Evolutionary conservation across 2,329 filamentous ascomycete species (phyloP), one percentile per base, ranked within the genome.

Genomic region (Byssothecium circinans): DNA sequence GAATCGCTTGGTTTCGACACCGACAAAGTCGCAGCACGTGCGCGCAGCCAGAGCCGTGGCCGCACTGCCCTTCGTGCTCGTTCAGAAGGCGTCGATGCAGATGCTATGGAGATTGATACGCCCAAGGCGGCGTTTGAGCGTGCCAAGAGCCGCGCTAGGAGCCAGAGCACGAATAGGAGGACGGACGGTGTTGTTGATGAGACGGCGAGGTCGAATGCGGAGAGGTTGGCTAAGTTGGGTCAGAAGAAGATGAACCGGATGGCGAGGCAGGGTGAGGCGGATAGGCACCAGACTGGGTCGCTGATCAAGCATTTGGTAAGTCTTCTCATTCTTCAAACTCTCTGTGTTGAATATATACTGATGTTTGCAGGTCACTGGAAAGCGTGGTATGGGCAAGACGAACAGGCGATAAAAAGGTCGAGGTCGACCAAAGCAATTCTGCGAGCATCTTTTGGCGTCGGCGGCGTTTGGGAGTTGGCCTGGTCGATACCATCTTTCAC

Each of bases 181-280:
- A 84, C 86, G 22, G 89, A 91, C 56, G 90, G 89, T 75, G 86
- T 97, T 34, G 81, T 79, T 49, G 82, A 88, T 67, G 81, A 84
- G 56, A 73, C 70, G 44, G 77, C 81, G 41, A 82, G 88, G 58
- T 81, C 79, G 50, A 95, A 92, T 82, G 91, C 89, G 30, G 91
- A 96, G 73, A 85, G 87, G 65, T 78, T 95, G 70, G 81, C 85
- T 69, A 97, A 96, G 81, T 76, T 99, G 69, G 81, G 86, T 64
- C 95, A 99, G 85, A 91, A 92, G 81, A 92, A 91, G 83, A 96
- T 95, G 91, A 99, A 99, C 79, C 84, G 92, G 57, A 94, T 95
- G 87, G 94, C 94, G 36, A 86, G 91, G 73, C 89, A 95, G 80
- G 94, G 94, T 80, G 94, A 99, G 78, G 91, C 87, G 53, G 94